These are phyloP conservation scores for Boletus sp. DNA, from an alignment of 768 basidiomycete species.

Conservation along the genomic window DNA sequence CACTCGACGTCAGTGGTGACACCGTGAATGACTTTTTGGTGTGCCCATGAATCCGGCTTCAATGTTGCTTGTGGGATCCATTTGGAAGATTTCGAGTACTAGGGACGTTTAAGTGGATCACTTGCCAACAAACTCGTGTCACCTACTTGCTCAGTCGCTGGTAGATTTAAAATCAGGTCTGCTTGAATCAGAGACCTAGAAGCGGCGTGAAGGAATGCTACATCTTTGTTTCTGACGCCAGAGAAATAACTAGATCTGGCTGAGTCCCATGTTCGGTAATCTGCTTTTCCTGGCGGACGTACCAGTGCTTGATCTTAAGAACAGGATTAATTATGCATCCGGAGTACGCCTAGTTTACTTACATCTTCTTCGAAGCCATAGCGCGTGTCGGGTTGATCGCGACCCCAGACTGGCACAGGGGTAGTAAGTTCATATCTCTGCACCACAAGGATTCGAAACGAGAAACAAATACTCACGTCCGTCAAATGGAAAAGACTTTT, in stretches of 20 bases:
- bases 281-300: neutral
- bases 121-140: neutral
- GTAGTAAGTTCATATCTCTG: neutral
- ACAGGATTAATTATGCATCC: neutral
- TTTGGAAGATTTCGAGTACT: slow-evolving; percentile 40
- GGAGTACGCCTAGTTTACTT: slow-evolving; percentile 4
- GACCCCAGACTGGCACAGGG: slow-evolving; percentile 49
- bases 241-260: slow-evolving; percentile 55
- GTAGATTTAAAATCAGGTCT: slow-evolving; percentile 83
- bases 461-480: slow-evolving; percentile 47
- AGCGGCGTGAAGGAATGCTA: slow-evolving; percentile 74
- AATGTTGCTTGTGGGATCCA: slow-evolving; percentile 30
- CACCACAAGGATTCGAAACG: neutral
- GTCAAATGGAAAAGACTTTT: slow-evolving; percentile 54
- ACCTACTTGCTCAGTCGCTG: slow-evolving; percentile 68
- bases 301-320: slow-evolving; percentile 53
- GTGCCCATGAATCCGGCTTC: slow-evolving; percentile 33
- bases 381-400: slow-evolving; percentile 56
- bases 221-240: slow-evolving; percentile 73
- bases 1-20: slow-evolving; percentile 30
- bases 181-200: slow-evolving; percentile 76
- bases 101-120: neutral
- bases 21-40: slow-evolving; percentile 22
- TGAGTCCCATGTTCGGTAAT: neutral
- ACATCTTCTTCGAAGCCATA: slow-evolving; percentile 82